Conservation (phyloP, 805 yeast genomes). For the Saccharomyces mikatae region DNA sequence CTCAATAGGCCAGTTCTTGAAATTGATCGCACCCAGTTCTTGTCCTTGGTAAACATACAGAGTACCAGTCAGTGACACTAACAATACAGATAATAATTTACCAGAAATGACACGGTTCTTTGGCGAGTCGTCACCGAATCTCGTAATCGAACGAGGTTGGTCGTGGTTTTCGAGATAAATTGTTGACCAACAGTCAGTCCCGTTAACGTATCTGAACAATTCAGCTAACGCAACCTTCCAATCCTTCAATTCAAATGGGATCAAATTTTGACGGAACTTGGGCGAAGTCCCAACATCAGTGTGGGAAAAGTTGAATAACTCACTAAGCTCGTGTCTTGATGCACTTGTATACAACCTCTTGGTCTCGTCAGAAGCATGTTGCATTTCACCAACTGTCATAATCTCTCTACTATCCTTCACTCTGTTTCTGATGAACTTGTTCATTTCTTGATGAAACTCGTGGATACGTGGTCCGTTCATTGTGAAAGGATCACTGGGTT, state of each 20-base stretch:
- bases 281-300: conserved; percentile 34
- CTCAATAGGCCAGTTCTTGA: conserved; percentile 38
- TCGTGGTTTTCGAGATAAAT: conserved; percentile 52
- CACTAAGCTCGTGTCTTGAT: conserved; percentile 33
- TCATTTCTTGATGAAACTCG: conserved; percentile 48
- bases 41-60: conserved; percentile 54
- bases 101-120: conserved; percentile 35
- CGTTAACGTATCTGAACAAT: conserved; percentile 35
- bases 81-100: conserved; percentile 41
- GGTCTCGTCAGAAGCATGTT: conserved; percentile 36
- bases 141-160: conserved; percentile 45
- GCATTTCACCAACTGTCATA: conserved; percentile 54
- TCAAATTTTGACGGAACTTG: conserved; percentile 31
- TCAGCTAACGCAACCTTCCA: conserved; percentile 35
- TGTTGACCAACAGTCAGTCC: conserved; percentile 51
- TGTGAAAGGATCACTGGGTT: conserved; percentile 30
- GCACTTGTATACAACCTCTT: conserved; percentile 37
- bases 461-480: conserved; percentile 49
- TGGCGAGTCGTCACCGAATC: conserved; percentile 41
- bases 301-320: conserved; percentile 34
- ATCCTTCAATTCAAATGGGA: conserved; percentile 32
- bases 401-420: conserved; percentile 41
- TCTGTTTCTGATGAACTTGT: conserved; percentile 17
- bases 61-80: conserved; percentile 44
- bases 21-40: conserved; percentile 49